Percentiles rank a stretch among this genome's conserved stretches.
These are phyloP conservation scores for Suillus spraguei DNA, from an alignment of 768 basidiomycete species.

Conservation along the genomic window DNA sequence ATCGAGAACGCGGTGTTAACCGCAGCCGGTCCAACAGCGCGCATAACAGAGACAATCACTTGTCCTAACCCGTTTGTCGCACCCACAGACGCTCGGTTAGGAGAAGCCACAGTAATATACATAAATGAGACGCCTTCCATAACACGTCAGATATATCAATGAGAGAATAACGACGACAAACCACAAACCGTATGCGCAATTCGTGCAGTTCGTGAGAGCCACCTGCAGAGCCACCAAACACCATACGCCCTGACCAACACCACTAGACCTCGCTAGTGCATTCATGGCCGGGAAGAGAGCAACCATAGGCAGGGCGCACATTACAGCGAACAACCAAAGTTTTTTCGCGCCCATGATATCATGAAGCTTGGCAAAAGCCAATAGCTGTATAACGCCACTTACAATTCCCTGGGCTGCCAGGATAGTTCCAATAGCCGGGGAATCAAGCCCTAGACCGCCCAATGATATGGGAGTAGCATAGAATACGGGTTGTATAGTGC, in stretches of 20 bases:
- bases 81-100: slow-evolving; percentile 68
- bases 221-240: slow-evolving; percentile 51
- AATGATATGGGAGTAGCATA: slow-evolving; percentile 20
- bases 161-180: not conserved
- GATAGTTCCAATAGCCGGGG: slow-evolving; percentile 23
- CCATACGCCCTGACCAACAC: slow-evolving; percentile 42
- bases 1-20: slow-evolving; percentile 32
- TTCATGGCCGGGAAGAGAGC: slow-evolving; percentile 48
- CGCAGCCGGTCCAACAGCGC: slow-evolving; percentile 29
- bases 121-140: slow-evolving; percentile 66
- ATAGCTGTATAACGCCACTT: slow-evolving; percentile 51
- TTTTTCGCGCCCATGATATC: slow-evolving; percentile 57
- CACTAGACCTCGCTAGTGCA: slow-evolving; percentile 25
- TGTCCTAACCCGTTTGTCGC: slow-evolving; percentile 62
- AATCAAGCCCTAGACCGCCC: slow-evolving; percentile 13
- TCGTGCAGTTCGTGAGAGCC: slow-evolving; percentile 44
- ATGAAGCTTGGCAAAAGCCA: slow-evolving; percentile 59
- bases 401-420: slow-evolving; percentile 20
- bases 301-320: slow-evolving; percentile 48
- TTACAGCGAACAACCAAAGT: slow-evolving; percentile 54
- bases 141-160: not conserved
- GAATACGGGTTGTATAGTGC: slow-evolving; percentile 38
- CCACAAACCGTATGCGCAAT: slow-evolving; percentile 18
- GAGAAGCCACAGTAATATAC: slow-evolving; percentile 63
- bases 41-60: slow-evolving; percentile 28